Base-by-base conservation (phyloP, 371 early-diverging fungal species). In the Fennellomyces sp. region DNA sequence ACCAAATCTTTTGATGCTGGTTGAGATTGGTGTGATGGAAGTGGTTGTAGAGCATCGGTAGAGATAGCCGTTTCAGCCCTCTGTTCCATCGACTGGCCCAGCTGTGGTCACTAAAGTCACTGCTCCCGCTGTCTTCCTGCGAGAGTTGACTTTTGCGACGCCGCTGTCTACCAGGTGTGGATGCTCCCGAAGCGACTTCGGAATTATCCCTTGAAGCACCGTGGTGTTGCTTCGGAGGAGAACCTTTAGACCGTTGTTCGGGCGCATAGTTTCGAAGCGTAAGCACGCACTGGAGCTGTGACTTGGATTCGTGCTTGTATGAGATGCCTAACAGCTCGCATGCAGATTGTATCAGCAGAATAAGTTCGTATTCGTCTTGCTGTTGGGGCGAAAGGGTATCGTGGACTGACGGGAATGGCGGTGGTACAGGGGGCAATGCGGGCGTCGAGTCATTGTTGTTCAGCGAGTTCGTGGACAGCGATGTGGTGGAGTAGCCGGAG, bases 251-350 rank as follows among this genome's bases (percentile, higher is more conserved):
- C 36, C 15, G 42, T 23, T 54, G 53, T 13, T 76, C 67, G 30
- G 56, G 59, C 3, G 54, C 53, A 36, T 70, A 69, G 27, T 77
- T 65, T n/a, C 67, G 68, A 17, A 79, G 55, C 11, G 73, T 66
- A 61, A 79, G 58, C 6, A 79, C 66, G 50, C 79, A 80, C 2
- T 59, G 48, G 10, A 80, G 67, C 12, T 61, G 74, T 19, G 63
- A 62, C 39, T 47, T 56, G 7, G 67, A 64, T 41, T 71, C 75
- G 7, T 71, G 70, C 23, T 64, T 57, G 50, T 76, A 80, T 1
- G 75, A 73, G 48, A 76, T 66, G 25, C 75, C 80, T 21, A 76
- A 68, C 11, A 77, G 63, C 53, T 76, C 77, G 35, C 77, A 76
- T 2, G 72, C 66, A 21, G 70, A 69, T 21, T 66, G 58, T 12